Conservation (phyloP, 73 alveolate species). For the Paramecium sexaurelia region DNA sequence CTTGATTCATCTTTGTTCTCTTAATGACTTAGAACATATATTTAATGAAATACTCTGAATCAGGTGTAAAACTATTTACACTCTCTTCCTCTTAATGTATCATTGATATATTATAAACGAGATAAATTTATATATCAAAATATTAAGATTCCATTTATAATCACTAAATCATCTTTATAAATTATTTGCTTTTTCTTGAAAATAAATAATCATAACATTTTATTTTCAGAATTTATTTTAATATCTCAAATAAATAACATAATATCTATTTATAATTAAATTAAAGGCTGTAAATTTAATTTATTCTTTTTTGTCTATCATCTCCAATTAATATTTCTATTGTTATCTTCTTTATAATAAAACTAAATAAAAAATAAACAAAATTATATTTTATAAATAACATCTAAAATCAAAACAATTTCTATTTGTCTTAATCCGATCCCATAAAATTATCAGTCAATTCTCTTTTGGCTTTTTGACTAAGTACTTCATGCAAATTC, state of each 20-base stretch:
- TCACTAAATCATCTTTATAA: not conserved
- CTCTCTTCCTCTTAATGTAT: not conserved
- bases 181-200: no score
- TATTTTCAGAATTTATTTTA: not conserved
- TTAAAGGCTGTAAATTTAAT: no score
- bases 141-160: not conserved
- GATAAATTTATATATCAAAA: not conserved
- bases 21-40: not conserved
- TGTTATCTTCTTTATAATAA: not conserved
- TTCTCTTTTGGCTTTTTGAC: slow-evolving; percentile 2
- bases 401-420: not conserved
- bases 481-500: not conserved
- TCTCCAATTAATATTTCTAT: no score
- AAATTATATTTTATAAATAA: not conserved
- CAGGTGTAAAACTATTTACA: not conserved
- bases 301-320: no score
- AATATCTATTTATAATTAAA: no score
- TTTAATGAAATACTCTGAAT: not conserved
- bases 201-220: not conserved
- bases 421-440: not conserved
- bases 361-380: not conserved
- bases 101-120: not conserved
- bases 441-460: slow-evolving; percentile 1
- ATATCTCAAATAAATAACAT: no score
- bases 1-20: not conserved